Evolutionary conservation across 2,329 filamentous ascomycete genomes (phyloP), one percentile per base, ranked within the genome.

Genomic region (Onygenales sp.): DNA sequence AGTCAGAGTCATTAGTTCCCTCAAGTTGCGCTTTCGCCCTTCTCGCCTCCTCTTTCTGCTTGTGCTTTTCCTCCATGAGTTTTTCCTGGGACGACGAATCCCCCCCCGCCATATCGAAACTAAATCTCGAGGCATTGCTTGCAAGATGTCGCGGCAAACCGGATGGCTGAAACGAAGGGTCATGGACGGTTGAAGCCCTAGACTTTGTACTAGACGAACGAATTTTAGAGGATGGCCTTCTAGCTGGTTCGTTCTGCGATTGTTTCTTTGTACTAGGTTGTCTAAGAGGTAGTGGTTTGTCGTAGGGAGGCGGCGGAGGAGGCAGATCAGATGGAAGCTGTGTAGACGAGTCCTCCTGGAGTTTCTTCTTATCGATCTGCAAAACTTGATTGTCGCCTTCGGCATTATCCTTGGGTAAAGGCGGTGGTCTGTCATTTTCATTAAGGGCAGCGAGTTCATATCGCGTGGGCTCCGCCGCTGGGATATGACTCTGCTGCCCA

Each of bases 71-170:
- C 66, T 85, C 82, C 36, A 85, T 67, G 6, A 83, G 67, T 57
- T 78, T 78, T 61, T 85, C 82, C 61, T 85, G 80, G 0, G 75
- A 73, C 4, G 77, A 74, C 5, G 80, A 82, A 52, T 80, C 81
- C 8, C 75, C 73, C 13, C 76, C 77, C 5, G 74, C 76, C 60
- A 84, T 78, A 57, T 85, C 82, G 59, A 85, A 85, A 59, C 82
- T 85, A 62, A 85, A 85, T 8, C 82, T 72, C 2, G 80, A 84
- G 0, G 81, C 78, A 63, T 78, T 80, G 60, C 81, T 84, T 54
- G 70, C 75, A 52, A 76, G 65, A 59, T 75, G 75, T 55, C 69
- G 73, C 2, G 75, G 75, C 38, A 76, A 56, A 5, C 68, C 68
- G 4, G 67, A 58, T 33, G 63, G 59, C 43, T 62, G 60, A 42